These are phyloP conservation scores for Taphrina confusa DNA, from an alignment of 1,139 yeast genomes.

Conservation along the genomic window DNA sequence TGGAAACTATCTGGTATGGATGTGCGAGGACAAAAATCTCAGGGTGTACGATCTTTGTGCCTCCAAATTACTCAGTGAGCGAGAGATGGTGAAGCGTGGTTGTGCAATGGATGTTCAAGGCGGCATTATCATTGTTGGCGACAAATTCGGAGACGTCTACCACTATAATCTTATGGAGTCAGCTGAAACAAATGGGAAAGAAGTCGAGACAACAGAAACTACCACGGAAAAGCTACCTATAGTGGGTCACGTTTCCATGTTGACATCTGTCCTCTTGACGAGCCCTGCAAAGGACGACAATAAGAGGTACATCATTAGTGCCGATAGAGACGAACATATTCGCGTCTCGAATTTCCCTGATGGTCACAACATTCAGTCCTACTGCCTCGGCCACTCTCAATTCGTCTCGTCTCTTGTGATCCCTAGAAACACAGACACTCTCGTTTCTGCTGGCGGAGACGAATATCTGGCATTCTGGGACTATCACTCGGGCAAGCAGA, in stretches of 20 bases:
- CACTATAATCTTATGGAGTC: conserved; percentile 46
- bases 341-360: conserved; percentile 82
- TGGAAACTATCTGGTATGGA: conserved; percentile 11
- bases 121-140: conserved; percentile 68
- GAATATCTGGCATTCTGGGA: conserved; percentile 74
- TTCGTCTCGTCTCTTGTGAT: conserved; percentile 62
- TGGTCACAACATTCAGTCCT: conserved; percentile 72
- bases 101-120: conserved; percentile 61
- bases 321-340: conserved; percentile 96
- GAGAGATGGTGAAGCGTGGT: conserved; percentile 81
- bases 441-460: conserved; percentile 92
- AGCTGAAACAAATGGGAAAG: conserved; percentile 41
- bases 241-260: conserved; percentile 95
- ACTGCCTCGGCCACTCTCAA: conserved; percentile 84
- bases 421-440: conserved; percentile 51
- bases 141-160: conserved; percentile 96
- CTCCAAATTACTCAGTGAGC: conserved; percentile 43
- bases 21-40: conserved; percentile 34
- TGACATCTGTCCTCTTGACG: conserved; percentile 66
- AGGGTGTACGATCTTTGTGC: conserved; percentile 21
- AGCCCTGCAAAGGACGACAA: conserved; percentile 49
- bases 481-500: conserved; percentile 58
- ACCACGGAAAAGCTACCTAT: conserved; percentile 57
- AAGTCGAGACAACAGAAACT: conserved; percentile 2
- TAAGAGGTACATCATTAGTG: conserved; percentile 63